These are phyloP conservation scores for Schizopora paradoxa DNA, from an alignment of 1,284 basidiomycete species.

Conservation along the genomic window DNA sequence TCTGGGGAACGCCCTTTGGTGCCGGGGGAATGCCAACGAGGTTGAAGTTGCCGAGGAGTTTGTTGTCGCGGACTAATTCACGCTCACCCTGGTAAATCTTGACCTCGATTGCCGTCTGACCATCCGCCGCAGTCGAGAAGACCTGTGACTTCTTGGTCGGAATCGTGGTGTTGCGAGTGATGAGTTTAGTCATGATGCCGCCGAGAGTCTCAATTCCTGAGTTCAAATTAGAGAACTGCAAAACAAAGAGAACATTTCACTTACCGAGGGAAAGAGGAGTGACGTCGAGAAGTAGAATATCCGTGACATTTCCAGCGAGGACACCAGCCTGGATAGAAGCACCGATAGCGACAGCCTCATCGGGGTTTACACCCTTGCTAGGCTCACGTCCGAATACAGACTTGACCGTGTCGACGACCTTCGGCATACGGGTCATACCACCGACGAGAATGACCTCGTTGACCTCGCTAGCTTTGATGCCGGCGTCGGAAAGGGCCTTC, in stretches of 20 bases:
- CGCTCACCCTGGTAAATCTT: slow-evolving; percentile 99
- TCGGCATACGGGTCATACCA: slow-evolving; percentile 98
- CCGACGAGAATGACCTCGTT: slow-evolving; percentile 97
- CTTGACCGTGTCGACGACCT: slow-evolving; percentile 92
- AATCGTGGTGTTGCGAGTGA: slow-evolving; percentile 97
- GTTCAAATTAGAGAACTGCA: slow-evolving; percentile 6
- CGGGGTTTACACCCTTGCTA: slow-evolving; percentile 96
- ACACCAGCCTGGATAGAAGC: slow-evolving; percentile 95
- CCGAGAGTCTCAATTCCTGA: slow-evolving; percentile 92
- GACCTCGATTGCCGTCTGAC: slow-evolving; percentile 94
- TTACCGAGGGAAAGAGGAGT: slow-evolving; percentile 92
- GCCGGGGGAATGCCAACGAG: slow-evolving; percentile 96
- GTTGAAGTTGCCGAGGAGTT: slow-evolving; percentile 99
- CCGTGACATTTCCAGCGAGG: slow-evolving; percentile 92
- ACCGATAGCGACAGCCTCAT: slow-evolving; percentile 92
- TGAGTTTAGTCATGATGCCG: slow-evolving; percentile 97
- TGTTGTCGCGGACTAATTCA: slow-evolving; percentile 96
- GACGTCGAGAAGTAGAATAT: slow-evolving; percentile 94
- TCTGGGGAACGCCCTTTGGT: slow-evolving; percentile 97
- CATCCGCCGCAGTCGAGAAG: slow-evolving; percentile 96
- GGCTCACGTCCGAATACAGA: slow-evolving; percentile 90
- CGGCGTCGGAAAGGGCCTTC: slow-evolving; percentile 90
- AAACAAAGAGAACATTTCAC: too few relatives aligned
- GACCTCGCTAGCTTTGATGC: slow-evolving; percentile 88
- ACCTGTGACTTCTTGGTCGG: slow-evolving; percentile 99